Base-by-base conservation (phyloP, 1,139 yeast species). In the Torulaspora globosa region DNA sequence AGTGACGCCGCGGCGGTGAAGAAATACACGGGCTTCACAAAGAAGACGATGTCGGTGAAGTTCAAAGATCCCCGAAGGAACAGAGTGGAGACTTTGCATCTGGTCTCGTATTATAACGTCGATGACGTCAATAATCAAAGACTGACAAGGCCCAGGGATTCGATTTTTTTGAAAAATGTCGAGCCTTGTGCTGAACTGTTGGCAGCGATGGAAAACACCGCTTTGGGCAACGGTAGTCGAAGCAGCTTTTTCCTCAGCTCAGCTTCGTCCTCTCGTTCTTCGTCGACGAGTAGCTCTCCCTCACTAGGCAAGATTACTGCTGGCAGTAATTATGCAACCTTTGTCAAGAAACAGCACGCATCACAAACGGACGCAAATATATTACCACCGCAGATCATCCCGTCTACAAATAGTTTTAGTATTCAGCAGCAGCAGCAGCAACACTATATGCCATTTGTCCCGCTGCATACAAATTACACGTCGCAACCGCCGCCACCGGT, bases 61-160 rank as follows among this genome's bases (percentile, higher is more conserved):
- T 59, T 69, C 46, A 56, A 64, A 43, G 68, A 70, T 31, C 56
- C 41, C 12, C 42, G 2, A 9, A 31, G 34, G 23, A 31, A 36
- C 14, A 43, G 42, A 14, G 53, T 51, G 34, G 80, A 78, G 56
- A 80, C 87, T 0, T 76, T 84, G 47, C 96, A 90, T 61, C 67
- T 89, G 44, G 80, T 89, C 6, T 80, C 90, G 15, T 89, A 89
- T 65, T 89, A 87, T 60, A 73, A 76, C 45, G 82, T 88, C 0
- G 78, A 79, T 36, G 96, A 89, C 61, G 92, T 87, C 3, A 61
- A 79, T 42, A 70, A 71, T 35, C 81, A 82, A 7, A 70, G 69
- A 41, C 69, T 89, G 44, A 62, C 66, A 2, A 71, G 82, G 30
- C 96, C 96, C 0, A 70, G 79, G 6, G 78, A 77, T 39, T 68